Evolutionary conservation across 73 alveolate genomes (phyloP).

Genomic region (Paramecium tetraurelia): DNA sequence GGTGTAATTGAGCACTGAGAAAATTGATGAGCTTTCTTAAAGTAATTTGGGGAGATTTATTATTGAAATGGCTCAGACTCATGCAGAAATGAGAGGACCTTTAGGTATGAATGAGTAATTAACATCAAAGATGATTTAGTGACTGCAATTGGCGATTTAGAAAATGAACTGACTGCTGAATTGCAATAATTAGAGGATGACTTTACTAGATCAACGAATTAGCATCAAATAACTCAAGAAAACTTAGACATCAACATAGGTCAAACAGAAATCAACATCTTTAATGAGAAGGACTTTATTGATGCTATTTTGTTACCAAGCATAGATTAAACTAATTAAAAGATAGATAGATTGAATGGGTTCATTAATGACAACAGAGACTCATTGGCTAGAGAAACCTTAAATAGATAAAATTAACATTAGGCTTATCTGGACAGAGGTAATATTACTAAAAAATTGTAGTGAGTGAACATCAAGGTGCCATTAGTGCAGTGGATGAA

Average conservation of each 20-base stretch:
- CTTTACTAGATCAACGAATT: slow-evolving; percentile 20
- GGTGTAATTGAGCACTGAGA: slow-evolving; percentile 9
- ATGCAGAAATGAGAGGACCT: slow-evolving; percentile 49
- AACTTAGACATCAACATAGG: slow-evolving; percentile 23
- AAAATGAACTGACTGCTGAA: not conserved
- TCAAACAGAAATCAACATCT: not conserved
- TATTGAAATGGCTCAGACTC: slow-evolving; percentile 35
- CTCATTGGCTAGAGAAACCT: slow-evolving; percentile 1
- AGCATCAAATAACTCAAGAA: not conserved
- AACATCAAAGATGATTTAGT: not conserved
- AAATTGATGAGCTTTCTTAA: not conserved
- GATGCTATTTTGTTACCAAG: slow-evolving; percentile 19
- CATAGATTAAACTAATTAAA: not conserved
- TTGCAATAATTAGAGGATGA: slow-evolving; percentile 30
- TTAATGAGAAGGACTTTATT: not conserved
- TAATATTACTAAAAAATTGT: not conserved
- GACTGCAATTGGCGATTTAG: not conserved
- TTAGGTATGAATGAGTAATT: not conserved
- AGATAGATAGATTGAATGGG: slow-evolving; percentile 11
- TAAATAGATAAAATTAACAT: slow-evolving; percentile 28
- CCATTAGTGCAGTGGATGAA: slow-evolving; percentile 43
- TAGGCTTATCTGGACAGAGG: slow-evolving; percentile 31
- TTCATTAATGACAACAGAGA: slow-evolving; percentile 42
- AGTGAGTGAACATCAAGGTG: slow-evolving; percentile 49
- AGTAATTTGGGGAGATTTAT: slow-evolving; percentile 30